phyloP scores from a whole-genome alignment of 2,329 filamentous ascomycete genomes.

The Claviceps lovelessii region DNA sequence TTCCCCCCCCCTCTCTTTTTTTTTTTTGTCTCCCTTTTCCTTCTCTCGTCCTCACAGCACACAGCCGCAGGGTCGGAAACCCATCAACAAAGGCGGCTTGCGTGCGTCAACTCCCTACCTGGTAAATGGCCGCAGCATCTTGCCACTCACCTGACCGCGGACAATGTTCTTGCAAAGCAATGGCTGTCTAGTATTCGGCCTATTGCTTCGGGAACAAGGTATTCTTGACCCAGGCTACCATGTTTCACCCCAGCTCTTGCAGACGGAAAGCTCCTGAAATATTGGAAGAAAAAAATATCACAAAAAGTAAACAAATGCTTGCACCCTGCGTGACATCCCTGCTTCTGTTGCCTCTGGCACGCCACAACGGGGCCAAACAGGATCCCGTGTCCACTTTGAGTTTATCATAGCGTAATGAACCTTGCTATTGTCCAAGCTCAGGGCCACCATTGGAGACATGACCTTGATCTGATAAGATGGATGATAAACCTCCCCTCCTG shows the following conservation, averaged over 20 bases:
- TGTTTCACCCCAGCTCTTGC: background rate
- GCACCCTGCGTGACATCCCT: background rate
- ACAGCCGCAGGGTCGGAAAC: background rate
- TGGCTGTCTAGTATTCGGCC: no score
- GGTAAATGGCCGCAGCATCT: no score
- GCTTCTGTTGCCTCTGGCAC: background rate
- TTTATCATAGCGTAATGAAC: background rate
- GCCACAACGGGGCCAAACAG: background rate
- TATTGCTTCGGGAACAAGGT: no score
- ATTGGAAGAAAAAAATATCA: background rate
- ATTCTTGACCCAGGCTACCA: no score
- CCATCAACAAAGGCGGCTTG: background rate
- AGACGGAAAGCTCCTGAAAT: background rate
- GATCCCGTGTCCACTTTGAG: background rate
- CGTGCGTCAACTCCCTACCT: no score
- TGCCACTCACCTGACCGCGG: no score
- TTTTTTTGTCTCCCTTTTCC: background rate
- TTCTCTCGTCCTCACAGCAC: background rate
- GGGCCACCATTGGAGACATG: background rate
- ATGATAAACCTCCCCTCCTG: background rate
- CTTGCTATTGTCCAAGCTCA: background rate
- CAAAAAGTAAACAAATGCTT: background rate
- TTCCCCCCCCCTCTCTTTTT: fast-evolving
- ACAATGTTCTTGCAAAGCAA: no score
- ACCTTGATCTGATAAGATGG: constrained; percentile 6